Evolutionary conservation across 1,284 basidiomycete species (phyloP).

Genomic region (Cryptococcus wingfieldii): DNA sequence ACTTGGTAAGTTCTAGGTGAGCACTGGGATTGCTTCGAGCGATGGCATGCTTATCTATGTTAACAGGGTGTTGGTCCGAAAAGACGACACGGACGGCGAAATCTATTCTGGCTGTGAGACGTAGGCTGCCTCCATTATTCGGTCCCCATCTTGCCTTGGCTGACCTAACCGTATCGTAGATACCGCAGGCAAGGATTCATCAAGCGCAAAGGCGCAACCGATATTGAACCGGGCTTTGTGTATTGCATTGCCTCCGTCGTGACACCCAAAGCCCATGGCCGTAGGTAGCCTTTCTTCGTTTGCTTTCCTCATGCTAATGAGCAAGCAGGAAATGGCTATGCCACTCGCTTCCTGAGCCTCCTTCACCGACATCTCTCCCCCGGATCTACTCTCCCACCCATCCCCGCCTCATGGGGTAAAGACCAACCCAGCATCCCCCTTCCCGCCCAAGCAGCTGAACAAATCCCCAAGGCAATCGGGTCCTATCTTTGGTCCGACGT

Average conservation of each 20-base stretch:
- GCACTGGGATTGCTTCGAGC: neutral
- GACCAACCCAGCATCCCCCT: slow-evolving; percentile 8
- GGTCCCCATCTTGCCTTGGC: neutral
- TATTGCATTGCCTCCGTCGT: slow-evolving; percentile 34
- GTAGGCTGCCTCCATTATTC: slow-evolving; percentile 8
- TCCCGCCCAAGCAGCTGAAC: neutral
- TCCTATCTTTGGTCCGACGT: slow-evolving; percentile 32
- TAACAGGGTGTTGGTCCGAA: slow-evolving; percentile 20
- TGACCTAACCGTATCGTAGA: slow-evolving; percentile 5
- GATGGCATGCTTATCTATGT: neutral
- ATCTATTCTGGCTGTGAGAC: slow-evolving; percentile 29
- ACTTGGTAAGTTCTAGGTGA: slow-evolving; percentile 11
- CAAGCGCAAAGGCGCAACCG: slow-evolving; percentile 10
- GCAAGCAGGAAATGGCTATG: slow-evolving; percentile 22
- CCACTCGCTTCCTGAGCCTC: slow-evolving; percentile 24
- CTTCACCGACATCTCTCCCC: neutral
- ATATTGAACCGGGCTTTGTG: slow-evolving; percentile 8
- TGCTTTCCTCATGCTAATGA: neutral
- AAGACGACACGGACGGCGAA: slow-evolving; percentile 16
- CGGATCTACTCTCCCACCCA: neutral
- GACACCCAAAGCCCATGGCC: slow-evolving; percentile 21
- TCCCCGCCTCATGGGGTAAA: slow-evolving; percentile 15
- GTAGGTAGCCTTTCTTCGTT: slow-evolving; percentile 6
- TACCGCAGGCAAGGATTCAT: slow-evolving; percentile 17
- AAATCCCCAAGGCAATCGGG: slow-evolving; percentile 13